phyloP scores from a whole-genome alignment of 257 asterid genomes.

The Ballota nigra region DNA sequence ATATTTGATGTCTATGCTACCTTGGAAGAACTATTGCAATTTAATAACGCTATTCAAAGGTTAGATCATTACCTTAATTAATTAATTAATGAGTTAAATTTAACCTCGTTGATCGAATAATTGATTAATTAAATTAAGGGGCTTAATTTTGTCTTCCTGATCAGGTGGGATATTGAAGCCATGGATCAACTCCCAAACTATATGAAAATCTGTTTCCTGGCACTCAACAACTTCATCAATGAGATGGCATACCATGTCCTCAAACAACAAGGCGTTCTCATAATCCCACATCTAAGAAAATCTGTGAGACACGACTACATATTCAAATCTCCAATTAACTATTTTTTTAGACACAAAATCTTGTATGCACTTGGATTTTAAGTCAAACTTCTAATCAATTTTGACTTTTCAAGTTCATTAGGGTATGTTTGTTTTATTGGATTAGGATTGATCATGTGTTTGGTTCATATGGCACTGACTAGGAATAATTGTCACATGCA shows the following conservation, averaged over 20 bases:
- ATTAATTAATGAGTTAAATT: neutral
- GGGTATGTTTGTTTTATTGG: too few species aligned
- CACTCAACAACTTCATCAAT: slow-evolving; percentile 27
- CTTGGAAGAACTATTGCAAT: slow-evolving; percentile 29
- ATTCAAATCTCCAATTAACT: neutral
- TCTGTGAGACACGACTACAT: neutral
- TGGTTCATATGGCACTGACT: too few species aligned
- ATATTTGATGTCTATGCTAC: slow-evolving; percentile 37
- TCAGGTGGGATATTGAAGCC: slow-evolving; percentile 31
- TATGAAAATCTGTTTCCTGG: slow-evolving; percentile 36
- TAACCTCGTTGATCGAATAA: too few species aligned
- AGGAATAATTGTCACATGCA: too few species aligned
- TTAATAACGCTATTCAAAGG: slow-evolving; percentile 35
- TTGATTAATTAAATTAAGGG: neutral
- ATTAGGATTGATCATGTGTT: too few species aligned
- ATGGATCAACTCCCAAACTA: slow-evolving; percentile 34
- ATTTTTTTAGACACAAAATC: too few species aligned
- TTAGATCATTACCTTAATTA: neutral
- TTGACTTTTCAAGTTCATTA: too few species aligned
- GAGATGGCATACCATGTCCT: slow-evolving; percentile 35
- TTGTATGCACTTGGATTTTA: too few species aligned
- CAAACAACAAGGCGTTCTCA: slow-evolving; percentile 26
- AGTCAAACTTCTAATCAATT: too few species aligned
- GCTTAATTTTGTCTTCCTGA: neutral
- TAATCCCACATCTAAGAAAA: slow-evolving; percentile 32